phyloP scores from a whole-genome alignment of 2,329 filamentous ascomycete genomes.

The Phialophora verrucosa region DNA sequence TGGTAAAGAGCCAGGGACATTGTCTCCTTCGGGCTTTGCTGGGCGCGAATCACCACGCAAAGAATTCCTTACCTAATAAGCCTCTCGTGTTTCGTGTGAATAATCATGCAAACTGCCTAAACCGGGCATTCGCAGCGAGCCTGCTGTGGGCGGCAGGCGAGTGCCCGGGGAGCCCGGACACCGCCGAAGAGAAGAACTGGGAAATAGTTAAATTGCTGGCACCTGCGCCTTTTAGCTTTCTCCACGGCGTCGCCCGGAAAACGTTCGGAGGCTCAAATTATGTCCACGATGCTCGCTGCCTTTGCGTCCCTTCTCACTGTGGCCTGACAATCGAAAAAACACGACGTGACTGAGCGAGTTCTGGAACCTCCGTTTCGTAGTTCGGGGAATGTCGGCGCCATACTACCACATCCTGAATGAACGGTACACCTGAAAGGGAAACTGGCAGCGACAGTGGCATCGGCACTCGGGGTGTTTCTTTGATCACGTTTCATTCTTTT shows the following conservation, averaged over 20 bases:
- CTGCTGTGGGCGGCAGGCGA: background rate
- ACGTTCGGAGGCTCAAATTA: background rate
- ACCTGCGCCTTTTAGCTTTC: conserved; percentile 3
- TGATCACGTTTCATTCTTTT: background rate
- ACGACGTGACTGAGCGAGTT: background rate
- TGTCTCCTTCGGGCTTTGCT: background rate
- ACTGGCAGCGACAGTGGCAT: background rate
- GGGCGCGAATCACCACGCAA: background rate
- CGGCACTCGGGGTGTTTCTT: background rate
- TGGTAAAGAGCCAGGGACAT: background rate
- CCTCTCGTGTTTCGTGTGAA: background rate
- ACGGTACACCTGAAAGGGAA: background rate
- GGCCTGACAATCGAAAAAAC: background rate
- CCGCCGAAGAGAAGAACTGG: background rate
- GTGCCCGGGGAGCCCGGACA: background rate
- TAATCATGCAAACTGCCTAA: conserved; percentile 1
- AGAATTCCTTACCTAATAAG: conserved; percentile 9
- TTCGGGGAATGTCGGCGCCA: background rate
- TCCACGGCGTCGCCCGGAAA: conserved; percentile 5
- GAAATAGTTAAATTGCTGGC: conserved; percentile 1
- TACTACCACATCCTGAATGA: background rate
- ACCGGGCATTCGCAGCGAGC: background rate
- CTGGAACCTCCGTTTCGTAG: background rate
- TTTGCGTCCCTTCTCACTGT: background rate
- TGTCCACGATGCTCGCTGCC: background rate